Percentiles rank a stretch among this genome's conserved stretches.
phyloP scores from a whole-genome alignment of 768 basidiomycete species.

The Neoboletus magnificus region DNA sequence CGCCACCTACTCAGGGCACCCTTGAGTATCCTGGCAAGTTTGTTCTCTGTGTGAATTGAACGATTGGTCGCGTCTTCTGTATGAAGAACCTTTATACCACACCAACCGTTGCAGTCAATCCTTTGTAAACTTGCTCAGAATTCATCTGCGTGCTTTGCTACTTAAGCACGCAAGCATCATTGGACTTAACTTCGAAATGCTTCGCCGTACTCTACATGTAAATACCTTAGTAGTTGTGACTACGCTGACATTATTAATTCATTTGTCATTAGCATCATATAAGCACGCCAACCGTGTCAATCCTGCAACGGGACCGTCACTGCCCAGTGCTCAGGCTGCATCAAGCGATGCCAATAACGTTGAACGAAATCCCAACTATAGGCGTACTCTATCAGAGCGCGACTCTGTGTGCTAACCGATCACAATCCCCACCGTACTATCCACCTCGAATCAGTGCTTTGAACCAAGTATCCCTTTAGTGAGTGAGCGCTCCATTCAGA shows the following conservation, averaged over 20 bases:
- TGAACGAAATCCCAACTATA: conserved; percentile 56
- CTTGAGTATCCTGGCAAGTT: neutral
- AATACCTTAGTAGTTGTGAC: conserved; percentile 7
- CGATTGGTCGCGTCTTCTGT: neutral
- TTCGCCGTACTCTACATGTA: conserved; percentile 14
- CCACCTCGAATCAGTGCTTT: conserved; percentile 38
- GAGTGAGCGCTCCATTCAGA: conserved; percentile 30
- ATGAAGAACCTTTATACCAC: neutral
- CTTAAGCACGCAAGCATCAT: neutral
- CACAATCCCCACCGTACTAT: conserved; percentile 25
- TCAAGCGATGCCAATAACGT: conserved; percentile 14
- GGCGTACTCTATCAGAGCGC: conserved; percentile 47
- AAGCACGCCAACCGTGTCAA: neutral
- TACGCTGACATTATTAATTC: conserved; percentile 1
- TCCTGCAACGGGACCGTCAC: too few relatives aligned
- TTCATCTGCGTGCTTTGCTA: neutral
- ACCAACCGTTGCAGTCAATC: conserved; percentile 3
- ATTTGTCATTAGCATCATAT: too few relatives aligned
- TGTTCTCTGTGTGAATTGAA: neutral
- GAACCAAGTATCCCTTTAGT: conserved; percentile 68
- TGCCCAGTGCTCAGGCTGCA: too few relatives aligned
- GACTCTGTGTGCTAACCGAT: conserved; percentile 36
- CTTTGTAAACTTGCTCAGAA: conserved; percentile 8
- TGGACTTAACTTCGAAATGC: neutral
- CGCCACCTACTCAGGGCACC: conserved; percentile 19